Base-by-base conservation (phyloP, 805 yeast genomes). In the Kodamaea nitidulidarum region DNA sequence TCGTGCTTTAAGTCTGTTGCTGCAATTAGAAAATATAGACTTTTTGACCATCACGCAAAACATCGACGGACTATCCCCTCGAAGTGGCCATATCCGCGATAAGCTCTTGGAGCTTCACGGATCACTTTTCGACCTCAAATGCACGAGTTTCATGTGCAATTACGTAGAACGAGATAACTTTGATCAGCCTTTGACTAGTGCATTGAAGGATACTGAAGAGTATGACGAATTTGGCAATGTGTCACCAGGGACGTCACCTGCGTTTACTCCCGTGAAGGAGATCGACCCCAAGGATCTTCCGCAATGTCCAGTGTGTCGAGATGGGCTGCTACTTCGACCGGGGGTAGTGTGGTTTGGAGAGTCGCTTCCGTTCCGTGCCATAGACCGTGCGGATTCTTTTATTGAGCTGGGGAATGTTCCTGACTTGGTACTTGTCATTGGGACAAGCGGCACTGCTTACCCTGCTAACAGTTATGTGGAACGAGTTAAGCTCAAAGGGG, bases 291-390 rank as follows among this genome's bases (percentile, higher is more conserved):
- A 59, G 1, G 78, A 77, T 2, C 67, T 87, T 8, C 96, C 96
- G 1, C 72, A 60, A 28, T 88, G 97, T 56, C 95, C 96, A 0
- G 63, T 62, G 8, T 88, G 97, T 55, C 55, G 65, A n/a, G 71
- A 68, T 4, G 82, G 81, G 0, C 48, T 58, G 25, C 55, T 84
- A 9, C 61, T 88, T 42, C 67, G 96, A 15, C 97, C 97, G 0
- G 95, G 93, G 0, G 95, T 88, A 3, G 90, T 88, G 4, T 88
- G 96, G 96, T 87, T 84, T 61, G 96, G 96, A n/a, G 97, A 88
- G 59, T 73, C 88, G 11, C 63, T 88, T 32, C 87, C 95, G 0
- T 58, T 85, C 39, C 62, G 62, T 35, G 73, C 71, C 9, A 73
- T 88, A 41, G 81, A 79, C 44, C 63, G 63, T 31, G 87, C 86